A percentile compares a stretch with the other conserved stretches of the same genome.
phyloP scores from a whole-genome alignment of 1,139 yeast species.

The Blastobotrys illinoisensis region DNA sequence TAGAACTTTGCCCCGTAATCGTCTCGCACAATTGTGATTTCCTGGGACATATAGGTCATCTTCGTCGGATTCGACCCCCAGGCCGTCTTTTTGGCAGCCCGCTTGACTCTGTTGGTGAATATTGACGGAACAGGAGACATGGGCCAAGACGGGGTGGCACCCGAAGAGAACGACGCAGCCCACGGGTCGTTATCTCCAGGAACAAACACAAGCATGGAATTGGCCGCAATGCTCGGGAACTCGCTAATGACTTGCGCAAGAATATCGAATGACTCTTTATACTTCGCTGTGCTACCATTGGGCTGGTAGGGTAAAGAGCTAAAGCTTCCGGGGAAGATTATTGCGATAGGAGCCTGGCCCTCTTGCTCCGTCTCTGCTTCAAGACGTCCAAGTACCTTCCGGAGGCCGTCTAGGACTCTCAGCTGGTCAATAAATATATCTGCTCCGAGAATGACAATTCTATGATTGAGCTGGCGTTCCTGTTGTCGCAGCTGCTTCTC shows the following conservation, averaged over 20 bases:
- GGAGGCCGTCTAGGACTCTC: constrained; percentile 53
- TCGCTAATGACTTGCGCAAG: constrained; percentile 53
- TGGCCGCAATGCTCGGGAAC: constrained; percentile 37
- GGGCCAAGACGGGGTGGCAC: constrained; percentile 66
- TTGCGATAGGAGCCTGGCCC: constrained; percentile 48
- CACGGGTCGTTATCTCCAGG: constrained; percentile 96
- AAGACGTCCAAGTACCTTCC: constrained; percentile 50
- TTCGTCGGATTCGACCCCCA: constrained; percentile 80
- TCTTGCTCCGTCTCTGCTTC: constrained; percentile 39
- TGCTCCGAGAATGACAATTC: constrained; percentile 65
- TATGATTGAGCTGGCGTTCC: constrained; percentile 58
- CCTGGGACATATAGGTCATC: constrained; percentile 75
- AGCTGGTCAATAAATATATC: constrained; percentile 62
- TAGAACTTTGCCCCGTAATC: constrained; percentile 62
- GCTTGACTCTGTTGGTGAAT: constrained; percentile 61
- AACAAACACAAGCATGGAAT: constrained; percentile 55
- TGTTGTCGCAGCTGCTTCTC: constrained; percentile 49
- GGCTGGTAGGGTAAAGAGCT: constrained; percentile 56
- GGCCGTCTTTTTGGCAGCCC: constrained; percentile 57
- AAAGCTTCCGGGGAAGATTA: constrained; percentile 67
- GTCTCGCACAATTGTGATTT: constrained; percentile 68
- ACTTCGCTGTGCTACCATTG: constrained; percentile 42
- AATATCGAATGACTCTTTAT: constrained; percentile 69
- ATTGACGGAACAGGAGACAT: constrained; percentile 62
- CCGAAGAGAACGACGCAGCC: constrained; percentile 68